Percentiles rank a stretch among this genome's conserved stretches.
Evolutionary conservation across 257 asterid species (phyloP).

Genomic region (Handroanthus guayacan): DNA sequence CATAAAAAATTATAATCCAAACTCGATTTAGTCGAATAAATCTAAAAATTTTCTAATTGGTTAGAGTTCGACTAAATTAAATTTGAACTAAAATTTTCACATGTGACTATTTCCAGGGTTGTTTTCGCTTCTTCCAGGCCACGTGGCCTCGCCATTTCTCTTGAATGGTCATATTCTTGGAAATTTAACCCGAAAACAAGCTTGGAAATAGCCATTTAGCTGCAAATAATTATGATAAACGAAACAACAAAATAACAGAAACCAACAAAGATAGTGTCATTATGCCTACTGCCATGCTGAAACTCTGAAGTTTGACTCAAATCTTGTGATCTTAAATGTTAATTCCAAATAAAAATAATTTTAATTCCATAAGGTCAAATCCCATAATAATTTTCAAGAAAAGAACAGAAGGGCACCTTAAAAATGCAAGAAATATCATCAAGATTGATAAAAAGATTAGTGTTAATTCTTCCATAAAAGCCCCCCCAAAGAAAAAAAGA

Average conservation of each 20-base stretch:
- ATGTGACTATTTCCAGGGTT: constrained; percentile 63
- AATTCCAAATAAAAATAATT: constrained; percentile 25
- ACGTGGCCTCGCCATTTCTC: constrained; percentile 6
- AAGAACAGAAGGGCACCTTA: constrained; percentile 4
- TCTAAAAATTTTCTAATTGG: background rate
- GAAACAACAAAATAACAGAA: constrained; percentile 26
- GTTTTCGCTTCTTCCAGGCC: constrained; percentile 64
- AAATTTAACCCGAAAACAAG: constrained; percentile 54
- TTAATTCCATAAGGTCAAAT: background rate
- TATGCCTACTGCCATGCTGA: constrained; percentile 39
- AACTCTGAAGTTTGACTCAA: constrained; percentile 26
- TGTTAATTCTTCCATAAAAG: background rate
- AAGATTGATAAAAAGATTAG: background rate
- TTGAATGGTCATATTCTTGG: background rate
- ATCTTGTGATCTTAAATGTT: constrained; percentile 29
- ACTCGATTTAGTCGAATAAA: background rate
- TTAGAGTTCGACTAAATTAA: background rate
- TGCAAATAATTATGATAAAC: background rate
- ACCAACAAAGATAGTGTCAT: constrained; percentile 36
- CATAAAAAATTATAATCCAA: background rate
- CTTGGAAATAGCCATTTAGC: constrained; percentile 58
- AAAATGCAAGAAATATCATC: background rate
- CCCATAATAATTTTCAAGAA: constrained; percentile 20
- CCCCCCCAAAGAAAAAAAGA: background rate
- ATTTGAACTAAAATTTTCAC: background rate